Evolutionary conservation across 2,329 filamentous ascomycete species (phyloP).

Genomic region (Sordariomycetes sp.): DNA sequence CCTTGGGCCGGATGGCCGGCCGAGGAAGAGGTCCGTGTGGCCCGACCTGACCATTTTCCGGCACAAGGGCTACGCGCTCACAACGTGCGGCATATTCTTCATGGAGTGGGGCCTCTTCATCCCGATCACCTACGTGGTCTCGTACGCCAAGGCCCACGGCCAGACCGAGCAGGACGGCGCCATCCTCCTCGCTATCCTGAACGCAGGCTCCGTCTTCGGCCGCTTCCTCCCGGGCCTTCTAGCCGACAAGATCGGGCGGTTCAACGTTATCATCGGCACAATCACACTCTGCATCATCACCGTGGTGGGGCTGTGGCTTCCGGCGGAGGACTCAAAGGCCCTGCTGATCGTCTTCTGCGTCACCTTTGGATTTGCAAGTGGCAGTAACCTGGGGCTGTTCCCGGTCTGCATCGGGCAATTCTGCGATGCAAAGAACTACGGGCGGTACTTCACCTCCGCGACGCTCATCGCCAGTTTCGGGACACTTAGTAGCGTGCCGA

Average conservation of each 20-base stretch:
- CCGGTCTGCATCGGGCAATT: constrained; percentile 76
- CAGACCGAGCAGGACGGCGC: constrained; percentile 52
- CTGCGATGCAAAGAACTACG: constrained; percentile 66
- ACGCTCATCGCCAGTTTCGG: constrained; percentile 72
- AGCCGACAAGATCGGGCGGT: constrained; percentile 67
- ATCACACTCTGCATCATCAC: constrained; percentile 43
- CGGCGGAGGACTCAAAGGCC: constrained; percentile 35
- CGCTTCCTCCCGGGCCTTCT: constrained; percentile 66
- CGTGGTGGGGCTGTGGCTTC: constrained; percentile 63
- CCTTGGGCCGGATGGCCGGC: constrained; percentile 9
- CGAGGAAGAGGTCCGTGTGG: constrained; percentile 24
- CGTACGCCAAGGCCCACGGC: constrained; percentile 55
- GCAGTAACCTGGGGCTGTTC: constrained; percentile 65
- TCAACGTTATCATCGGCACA: constrained; percentile 67
- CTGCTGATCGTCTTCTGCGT: constrained; percentile 58
- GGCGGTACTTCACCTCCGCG: constrained; percentile 64
- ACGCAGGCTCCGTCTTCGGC: constrained; percentile 67
- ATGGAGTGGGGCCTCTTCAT: constrained; percentile 63
- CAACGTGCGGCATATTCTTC: constrained; percentile 54
- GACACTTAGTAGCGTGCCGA: constrained; percentile 29
- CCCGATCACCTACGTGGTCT: constrained; percentile 66
- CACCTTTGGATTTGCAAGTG: constrained; percentile 69
- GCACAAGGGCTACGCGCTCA: constrained; percentile 47
- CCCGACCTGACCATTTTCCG: constrained; percentile 54
- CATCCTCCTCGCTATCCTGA: constrained; percentile 70